Percentiles rank a stretch among this genome's conserved stretches.
These are phyloP conservation scores for Rutstroemia sydowiana DNA, from an alignment of 2,329 filamentous ascomycete genomes.

Conservation along the genomic window DNA sequence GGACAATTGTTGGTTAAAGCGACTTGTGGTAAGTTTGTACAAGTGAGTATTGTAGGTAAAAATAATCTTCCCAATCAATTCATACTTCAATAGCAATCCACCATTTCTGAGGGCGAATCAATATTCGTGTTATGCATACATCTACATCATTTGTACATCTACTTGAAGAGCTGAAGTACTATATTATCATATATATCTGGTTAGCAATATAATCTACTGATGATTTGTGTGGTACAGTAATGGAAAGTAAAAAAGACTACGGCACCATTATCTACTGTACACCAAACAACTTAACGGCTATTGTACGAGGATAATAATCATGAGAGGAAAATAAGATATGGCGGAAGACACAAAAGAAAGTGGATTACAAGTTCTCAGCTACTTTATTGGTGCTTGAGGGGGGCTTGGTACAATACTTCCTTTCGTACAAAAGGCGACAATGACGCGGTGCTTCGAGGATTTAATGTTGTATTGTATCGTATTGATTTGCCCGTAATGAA, in stretches of 20 bases:
- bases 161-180: slow-evolving; percentile 2
- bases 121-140: not conserved
- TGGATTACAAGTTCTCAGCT: not conserved
- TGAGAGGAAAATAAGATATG: not conserved
- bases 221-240: no score
- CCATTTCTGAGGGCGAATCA: no score
- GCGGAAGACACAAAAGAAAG: no score
- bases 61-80: no score
- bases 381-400: not conserved
- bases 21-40: no score
- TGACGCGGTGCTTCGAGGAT: not conserved
- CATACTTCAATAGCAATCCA: no score
- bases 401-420: no score
- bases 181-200: not conserved
- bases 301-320: not conserved
- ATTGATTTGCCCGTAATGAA: slow-evolving; percentile 1
- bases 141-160: not conserved
- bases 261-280: not conserved
- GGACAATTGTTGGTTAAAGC: no score
- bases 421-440: not conserved
- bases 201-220: no score
- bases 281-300: not conserved
- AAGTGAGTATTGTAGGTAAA: no score
- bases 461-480: slow-evolving; percentile 3
- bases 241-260: no score